A percentile compares a stretch with the other conserved stretches of the same genome.
These are phyloP conservation scores for Agrostemma githago DNA, from an alignment of 148 eudicot species.

Conservation along the genomic window DNA sequence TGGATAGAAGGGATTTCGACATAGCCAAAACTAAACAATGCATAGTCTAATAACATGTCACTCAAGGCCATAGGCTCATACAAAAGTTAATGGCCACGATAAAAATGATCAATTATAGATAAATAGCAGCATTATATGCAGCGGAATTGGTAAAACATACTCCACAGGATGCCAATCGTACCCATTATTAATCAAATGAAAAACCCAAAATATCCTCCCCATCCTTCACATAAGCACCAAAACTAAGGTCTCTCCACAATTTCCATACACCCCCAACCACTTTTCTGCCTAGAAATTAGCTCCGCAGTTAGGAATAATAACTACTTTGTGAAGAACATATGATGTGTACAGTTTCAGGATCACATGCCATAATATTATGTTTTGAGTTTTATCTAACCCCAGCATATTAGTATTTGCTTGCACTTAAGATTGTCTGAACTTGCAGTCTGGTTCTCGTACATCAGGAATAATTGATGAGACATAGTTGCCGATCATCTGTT, in stretches of 20 bases:
- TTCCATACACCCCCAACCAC: neutral
- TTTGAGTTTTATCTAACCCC: neutral
- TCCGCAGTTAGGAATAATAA: neutral
- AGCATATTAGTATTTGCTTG: neutral
- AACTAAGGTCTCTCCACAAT: neutral
- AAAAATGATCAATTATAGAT: neutral
- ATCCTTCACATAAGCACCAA: neutral
- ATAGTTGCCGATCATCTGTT: neutral
- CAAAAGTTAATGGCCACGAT: neutral
- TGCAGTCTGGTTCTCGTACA: neutral
- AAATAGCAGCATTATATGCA: neutral
- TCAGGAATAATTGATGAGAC: slow-evolving; percentile 1
- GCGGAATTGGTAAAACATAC: neutral
- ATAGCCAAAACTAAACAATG: neutral
- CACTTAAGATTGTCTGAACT: neutral
- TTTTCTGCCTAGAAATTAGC: neutral
- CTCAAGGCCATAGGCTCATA: neutral
- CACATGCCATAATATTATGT: neutral
- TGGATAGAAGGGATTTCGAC: neutral
- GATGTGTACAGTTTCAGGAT: neutral
- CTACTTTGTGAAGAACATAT: neutral
- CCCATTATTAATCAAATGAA: neutral
- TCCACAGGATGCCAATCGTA: neutral
- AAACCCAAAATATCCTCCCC: neutral
- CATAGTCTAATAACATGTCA: neutral